Base-by-base conservation (phyloP, 192 early-diverging fungal genomes). In the Gryganskiella cystojenkinii region DNA sequence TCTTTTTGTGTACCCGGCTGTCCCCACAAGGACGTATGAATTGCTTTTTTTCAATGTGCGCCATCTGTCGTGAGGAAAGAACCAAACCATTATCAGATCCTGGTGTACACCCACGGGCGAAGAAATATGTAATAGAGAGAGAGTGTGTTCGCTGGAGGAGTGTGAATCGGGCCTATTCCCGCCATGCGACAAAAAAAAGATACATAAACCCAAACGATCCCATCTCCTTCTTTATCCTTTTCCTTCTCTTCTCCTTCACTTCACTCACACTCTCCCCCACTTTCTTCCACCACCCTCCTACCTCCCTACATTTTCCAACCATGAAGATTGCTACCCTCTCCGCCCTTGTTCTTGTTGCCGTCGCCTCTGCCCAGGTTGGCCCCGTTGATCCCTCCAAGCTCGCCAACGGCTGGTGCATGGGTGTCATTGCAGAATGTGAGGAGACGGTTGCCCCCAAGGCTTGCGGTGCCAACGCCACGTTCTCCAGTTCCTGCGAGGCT, bases 321-420 rank as follows among this genome's bases (percentile, higher is more conserved):
- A 73, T 73, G 71, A 73, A 73, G 71, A 44, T 47, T 42, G 42
- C 34, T 22, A 24, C 50, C n/a, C 8, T 51, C 25, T 47, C 63
- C 27, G 28, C 63, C 11, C 31, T 66, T n/a, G 47, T 50, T 33
- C 3, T 65, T 4, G 56, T 52, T 19, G 51, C 57, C 50, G 45
- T 34, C 22, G n/a, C 40, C 46, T 65, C 71, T 52, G 62, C 56
- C 27, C 61, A 63, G 47, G 11, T 72, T 22, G 71, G 71, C 37
- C 62, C 63, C 49, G 71, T 73, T 19, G 71, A 73, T 24, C 71
- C 71, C 47, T 13, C 45, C 27, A 73, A 73, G 56, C 71, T 73
- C 30, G 55, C 56, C n/a, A 45, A 30, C 15, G 71, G 60, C 30
- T 73, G 71, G 71, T 73, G 71, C 61, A 42, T 33, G n/a, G 40